Conservation (phyloP, 192 early-diverging fungal genomes). For the Coemansia sp. region DNA sequence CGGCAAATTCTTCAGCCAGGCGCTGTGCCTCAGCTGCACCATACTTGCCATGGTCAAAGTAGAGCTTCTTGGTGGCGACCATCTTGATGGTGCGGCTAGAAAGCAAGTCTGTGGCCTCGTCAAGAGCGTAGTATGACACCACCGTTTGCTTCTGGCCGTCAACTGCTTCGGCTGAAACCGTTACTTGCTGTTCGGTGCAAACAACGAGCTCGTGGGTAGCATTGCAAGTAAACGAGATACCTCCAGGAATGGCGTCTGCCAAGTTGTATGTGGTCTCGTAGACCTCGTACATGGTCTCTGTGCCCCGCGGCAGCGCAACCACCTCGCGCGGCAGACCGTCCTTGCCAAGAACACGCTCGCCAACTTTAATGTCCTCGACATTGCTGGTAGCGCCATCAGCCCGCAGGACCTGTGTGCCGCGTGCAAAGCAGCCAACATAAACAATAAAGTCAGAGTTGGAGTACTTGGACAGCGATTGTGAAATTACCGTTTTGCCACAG, state of each 20-base stretch:
- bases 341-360: conserved; percentile 41
- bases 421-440: conserved; percentile 83
- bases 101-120: conserved; percentile 3
- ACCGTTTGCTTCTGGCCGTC: conserved; percentile 10
- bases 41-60: conserved; percentile 14
- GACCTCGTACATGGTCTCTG: conserved; percentile 41
- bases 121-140: conserved; percentile 17
- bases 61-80: conserved; percentile 8
- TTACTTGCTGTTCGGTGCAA: conserved; percentile 21
- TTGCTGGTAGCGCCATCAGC: conserved; percentile 31
- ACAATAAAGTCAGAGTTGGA: conserved; percentile 99
- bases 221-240: conserved; percentile 33
- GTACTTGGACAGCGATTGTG: conserved; percentile 98
- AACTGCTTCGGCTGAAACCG: not conserved
- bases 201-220: conserved; percentile 43
- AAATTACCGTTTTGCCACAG: conserved; percentile 99
- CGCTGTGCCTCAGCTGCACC: conserved; percentile 14
- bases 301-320: conserved; percentile 41
- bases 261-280: conserved; percentile 6
- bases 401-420: conserved; percentile 64
- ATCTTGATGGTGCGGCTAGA: conserved; percentile 7
- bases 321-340: conserved; percentile 46
- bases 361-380: conserved; percentile 35
- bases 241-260: conserved; percentile 4
- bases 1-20: conserved; percentile 18